Percentiles rank a stretch among this genome's conserved stretches.
Evolutionary conservation across 2,329 filamentous ascomycete genomes (phyloP).

Genomic region (Decorospora gaudefroyi): DNA sequence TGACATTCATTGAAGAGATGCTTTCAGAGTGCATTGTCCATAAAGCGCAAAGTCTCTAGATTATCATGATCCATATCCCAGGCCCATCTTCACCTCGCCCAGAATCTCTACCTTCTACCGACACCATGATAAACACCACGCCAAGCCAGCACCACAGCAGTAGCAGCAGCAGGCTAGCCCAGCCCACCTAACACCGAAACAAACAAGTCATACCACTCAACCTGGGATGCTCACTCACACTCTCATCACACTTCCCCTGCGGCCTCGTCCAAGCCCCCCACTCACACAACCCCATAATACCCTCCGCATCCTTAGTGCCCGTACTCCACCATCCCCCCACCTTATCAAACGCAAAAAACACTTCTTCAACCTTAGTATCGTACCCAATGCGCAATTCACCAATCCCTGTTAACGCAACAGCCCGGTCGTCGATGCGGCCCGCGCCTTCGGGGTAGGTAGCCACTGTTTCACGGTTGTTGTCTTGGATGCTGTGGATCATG

Average conservation of each 20-base stretch:
- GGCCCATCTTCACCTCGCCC: too few relatives aligned
- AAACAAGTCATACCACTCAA: conserved; percentile 3
- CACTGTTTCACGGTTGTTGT: conserved; percentile 3
- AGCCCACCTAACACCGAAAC: too few relatives aligned
- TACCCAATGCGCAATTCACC: background rate
- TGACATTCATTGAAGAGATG: too few relatives aligned
- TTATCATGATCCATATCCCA: too few relatives aligned
- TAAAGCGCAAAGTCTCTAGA: too few relatives aligned
- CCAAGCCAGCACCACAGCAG: too few relatives aligned
- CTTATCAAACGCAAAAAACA: conserved; percentile 3
- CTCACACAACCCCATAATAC: background rate
- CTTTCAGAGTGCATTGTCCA: too few relatives aligned
- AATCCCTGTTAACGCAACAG: conserved; percentile 1
- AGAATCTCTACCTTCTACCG: too few relatives aligned
- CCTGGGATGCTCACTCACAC: background rate
- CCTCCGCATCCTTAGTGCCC: background rate
- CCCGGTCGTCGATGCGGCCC: conserved; percentile 1
- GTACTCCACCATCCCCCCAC: conserved; percentile 5
- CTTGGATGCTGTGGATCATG: conserved; percentile 5
- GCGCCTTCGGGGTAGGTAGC: conserved; percentile 1
- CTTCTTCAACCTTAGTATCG: background rate
- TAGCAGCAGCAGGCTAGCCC: too few relatives aligned
- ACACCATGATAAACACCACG: too few relatives aligned
- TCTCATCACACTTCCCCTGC: background rate
- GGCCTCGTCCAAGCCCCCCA: conserved; percentile 2